phyloP scores from a whole-genome alignment of 176 grass and related monocot genomes.

The Musa troglodytarum region DNA sequence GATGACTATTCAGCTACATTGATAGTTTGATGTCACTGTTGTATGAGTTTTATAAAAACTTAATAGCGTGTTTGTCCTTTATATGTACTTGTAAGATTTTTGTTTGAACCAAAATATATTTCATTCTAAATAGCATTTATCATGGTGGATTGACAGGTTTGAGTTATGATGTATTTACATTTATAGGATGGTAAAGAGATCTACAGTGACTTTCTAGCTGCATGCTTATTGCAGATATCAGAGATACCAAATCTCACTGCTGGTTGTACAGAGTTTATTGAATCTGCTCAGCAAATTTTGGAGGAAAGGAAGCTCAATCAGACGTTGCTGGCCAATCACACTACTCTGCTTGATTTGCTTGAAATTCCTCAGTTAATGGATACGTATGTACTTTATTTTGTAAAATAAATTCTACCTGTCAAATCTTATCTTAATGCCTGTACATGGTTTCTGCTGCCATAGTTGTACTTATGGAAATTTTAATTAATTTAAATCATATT shows the following conservation, averaged over 20 bases:
- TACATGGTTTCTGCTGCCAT: neutral
- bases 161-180: neutral
- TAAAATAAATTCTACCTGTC: neutral
- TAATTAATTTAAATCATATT: neutral
- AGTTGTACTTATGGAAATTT: neutral
- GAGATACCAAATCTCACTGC: constrained; percentile 98
- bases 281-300: constrained; percentile 90
- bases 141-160: neutral
- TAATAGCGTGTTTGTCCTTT: too few relatives aligned
- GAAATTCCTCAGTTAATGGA: constrained; percentile 98
- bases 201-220: neutral
- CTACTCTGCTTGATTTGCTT: constrained; percentile 89
- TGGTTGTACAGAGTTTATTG: constrained; percentile 95
- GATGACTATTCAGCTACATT: neutral
- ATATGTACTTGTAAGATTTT: too few relatives aligned
- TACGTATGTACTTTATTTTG: constrained; percentile 50
- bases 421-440: neutral
- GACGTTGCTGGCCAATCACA: constrained; percentile 89
- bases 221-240: constrained; percentile 56
- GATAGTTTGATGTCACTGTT: neutral
- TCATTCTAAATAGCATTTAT: neutral
- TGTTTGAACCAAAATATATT: neutral
- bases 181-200: neutral
- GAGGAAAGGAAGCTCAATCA: constrained; percentile 98
- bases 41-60: too few relatives aligned